These are phyloP conservation scores for Sphagnum contortum DNA, from an alignment of 225 moss, liverwort and hornwort species.

Conservation along the genomic window DNA sequence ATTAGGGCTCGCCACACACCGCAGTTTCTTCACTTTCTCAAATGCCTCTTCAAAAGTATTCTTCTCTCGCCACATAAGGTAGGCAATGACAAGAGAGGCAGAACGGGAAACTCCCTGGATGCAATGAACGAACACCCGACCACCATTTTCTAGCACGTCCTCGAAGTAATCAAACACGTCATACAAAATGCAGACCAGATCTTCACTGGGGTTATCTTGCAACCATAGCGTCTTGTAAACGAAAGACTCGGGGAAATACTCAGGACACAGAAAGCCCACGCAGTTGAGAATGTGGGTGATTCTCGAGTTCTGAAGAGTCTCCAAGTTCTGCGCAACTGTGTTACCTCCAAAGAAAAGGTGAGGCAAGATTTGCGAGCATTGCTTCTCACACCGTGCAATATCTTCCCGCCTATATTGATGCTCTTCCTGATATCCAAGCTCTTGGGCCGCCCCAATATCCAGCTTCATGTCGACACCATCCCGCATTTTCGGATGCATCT, in stretches of 20 bases:
- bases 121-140: conserved; percentile 76
- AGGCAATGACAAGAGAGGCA: conserved; percentile 77
- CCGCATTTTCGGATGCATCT: conserved; percentile 17
- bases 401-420: conserved; percentile 62
- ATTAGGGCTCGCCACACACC: conserved; percentile 66
- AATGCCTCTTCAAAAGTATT: conserved; percentile 70
- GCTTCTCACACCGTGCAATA: conserved; percentile 64
- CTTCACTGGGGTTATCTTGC: conserved; percentile 85
- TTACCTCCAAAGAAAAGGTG: conserved; percentile 89
- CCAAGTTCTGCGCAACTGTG: conserved; percentile 58
- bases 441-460: conserved; percentile 62
- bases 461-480: conserved; percentile 78
- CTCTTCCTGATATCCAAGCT: conserved; percentile 35
- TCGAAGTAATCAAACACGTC: conserved; percentile 88
- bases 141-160: conserved; percentile 66
- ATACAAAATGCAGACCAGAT: conserved; percentile 65
- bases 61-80: conserved; percentile 72
- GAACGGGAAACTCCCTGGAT: conserved; percentile 89
- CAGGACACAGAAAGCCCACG: conserved; percentile 75
- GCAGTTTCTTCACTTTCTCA: conserved; percentile 53
- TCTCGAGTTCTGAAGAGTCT: conserved; percentile 53
- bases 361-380: conserved; percentile 51
- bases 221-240: conserved; percentile 87
- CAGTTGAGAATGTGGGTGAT: conserved; percentile 89
- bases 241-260: conserved; percentile 57